Conservation (phyloP, 306 rosid genomes). For the Vigna reflexopilosa region DNA sequence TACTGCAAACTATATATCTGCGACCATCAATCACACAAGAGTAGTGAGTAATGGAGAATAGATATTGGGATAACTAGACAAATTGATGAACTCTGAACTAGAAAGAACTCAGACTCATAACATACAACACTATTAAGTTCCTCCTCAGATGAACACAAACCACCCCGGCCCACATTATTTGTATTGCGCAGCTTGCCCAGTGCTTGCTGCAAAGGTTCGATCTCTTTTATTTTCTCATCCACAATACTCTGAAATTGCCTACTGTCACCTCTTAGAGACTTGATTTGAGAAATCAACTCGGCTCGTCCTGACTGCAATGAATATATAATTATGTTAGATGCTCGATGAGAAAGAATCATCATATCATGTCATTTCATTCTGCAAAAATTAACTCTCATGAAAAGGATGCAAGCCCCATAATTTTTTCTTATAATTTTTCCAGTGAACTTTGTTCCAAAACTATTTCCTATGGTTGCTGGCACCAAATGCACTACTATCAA, state of each 20-base stretch:
- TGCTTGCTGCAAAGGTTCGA: conserved; percentile 89
- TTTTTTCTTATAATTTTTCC: background rate
- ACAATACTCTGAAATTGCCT: conserved; percentile 67
- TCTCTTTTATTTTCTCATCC: conserved; percentile 85
- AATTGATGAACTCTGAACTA: conserved; percentile 35
- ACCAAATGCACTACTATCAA: background rate
- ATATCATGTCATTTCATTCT: background rate
- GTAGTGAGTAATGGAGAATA: conserved; percentile 22
- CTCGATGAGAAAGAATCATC: background rate
- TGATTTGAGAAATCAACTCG: conserved; percentile 81
- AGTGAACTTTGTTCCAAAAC: background rate
- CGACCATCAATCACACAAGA: conserved; percentile 45
- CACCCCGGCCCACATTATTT: conserved; percentile 66
- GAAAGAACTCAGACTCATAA: conserved; percentile 33
- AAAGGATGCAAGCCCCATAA: background rate
- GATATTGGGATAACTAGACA: conserved; percentile 3
- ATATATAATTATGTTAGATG: conserved; percentile 21
- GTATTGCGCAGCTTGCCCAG: conserved; percentile 87
- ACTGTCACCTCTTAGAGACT: conserved; percentile 72
- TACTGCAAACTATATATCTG: conserved; percentile 84
- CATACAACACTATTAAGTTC: conserved; percentile 82
- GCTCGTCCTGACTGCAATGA: conserved; percentile 69
- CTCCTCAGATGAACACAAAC: conserved; percentile 90
- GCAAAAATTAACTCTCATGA: background rate
- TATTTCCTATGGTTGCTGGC: background rate